phyloP scores from a whole-genome alignment of 306 rosid species.

The Corylus americana region DNA sequence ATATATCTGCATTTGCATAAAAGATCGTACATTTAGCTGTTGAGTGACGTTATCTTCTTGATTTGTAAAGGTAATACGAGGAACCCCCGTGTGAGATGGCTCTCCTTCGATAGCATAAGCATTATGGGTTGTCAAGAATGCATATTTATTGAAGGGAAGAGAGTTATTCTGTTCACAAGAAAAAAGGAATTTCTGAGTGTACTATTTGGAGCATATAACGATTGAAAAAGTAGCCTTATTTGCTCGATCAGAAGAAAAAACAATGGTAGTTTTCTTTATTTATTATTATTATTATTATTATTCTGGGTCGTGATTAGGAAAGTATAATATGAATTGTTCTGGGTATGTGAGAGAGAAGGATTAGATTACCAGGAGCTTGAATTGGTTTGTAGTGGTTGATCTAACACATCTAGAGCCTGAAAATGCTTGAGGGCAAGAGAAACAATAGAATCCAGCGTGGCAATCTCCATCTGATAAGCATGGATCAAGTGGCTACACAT shows the following conservation, averaged over 20 bases:
- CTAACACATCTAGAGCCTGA: conserved; percentile 66
- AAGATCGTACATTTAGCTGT: conserved; percentile 62
- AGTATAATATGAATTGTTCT: too few species aligned
- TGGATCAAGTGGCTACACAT: conserved; percentile 55
- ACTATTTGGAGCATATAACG: too few species aligned
- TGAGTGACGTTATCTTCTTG: conserved; percentile 80
- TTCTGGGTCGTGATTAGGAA: too few species aligned
- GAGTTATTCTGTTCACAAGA: conserved; percentile 58
- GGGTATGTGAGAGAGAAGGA: background rate
- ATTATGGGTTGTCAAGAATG: conserved; percentile 86
- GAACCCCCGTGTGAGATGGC: conserved; percentile 61
- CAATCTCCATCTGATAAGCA: conserved; percentile 75
- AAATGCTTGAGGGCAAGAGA: conserved; percentile 49
- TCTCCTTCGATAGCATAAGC: conserved; percentile 74
- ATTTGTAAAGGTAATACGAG: conserved; percentile 60
- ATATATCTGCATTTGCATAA: background rate
- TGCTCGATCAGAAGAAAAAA: too few species aligned
- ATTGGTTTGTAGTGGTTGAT: conserved; percentile 64
- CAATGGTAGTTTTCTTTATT: background rate
- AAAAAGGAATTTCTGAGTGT: background rate
- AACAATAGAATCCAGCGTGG: conserved; percentile 57
- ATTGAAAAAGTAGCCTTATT: too few species aligned
- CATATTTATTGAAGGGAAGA: conserved; percentile 89
- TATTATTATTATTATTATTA: too few species aligned
- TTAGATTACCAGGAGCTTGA: conserved; percentile 64